These are phyloP conservation scores for Lasiosphaeris hirsuta DNA, from an alignment of 495 filamentous ascomycete genomes.

Conservation along the genomic window DNA sequence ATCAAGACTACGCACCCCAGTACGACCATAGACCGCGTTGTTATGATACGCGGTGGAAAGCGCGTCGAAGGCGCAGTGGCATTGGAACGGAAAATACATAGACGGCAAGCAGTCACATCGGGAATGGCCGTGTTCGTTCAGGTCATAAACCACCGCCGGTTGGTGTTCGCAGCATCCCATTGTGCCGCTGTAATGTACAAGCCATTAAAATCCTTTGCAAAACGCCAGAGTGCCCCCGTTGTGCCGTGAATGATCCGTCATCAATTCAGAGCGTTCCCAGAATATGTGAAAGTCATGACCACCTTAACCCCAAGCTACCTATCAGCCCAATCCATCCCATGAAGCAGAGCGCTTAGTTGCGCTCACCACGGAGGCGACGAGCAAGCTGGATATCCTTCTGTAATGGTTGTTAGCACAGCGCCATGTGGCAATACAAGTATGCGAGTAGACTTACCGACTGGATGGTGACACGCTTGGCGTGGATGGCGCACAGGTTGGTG, in stretches of 20 bases:
- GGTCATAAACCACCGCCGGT: slow-evolving; percentile 6
- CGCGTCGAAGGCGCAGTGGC: too few relatives aligned
- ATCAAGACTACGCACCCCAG: too few relatives aligned
- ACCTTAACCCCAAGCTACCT: slow-evolving; percentile 24
- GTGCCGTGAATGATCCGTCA: slow-evolving; percentile 23
- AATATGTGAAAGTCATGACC: slow-evolving; percentile 32
- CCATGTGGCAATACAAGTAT: background rate
- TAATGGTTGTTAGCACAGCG: slow-evolving; percentile 39
- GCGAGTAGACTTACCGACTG: slow-evolving; percentile 50
- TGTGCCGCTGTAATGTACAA: slow-evolving; percentile 35
- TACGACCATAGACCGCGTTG: too few relatives aligned
- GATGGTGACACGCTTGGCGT: slow-evolving; percentile 99
- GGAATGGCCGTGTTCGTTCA: too few relatives aligned
- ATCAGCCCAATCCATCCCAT: slow-evolving; percentile 6
- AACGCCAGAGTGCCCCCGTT: slow-evolving; percentile 36
- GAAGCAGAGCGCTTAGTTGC: slow-evolving; percentile 47
- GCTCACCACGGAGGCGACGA: slow-evolving; percentile 94
- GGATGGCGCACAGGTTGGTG: slow-evolving; percentile 99
- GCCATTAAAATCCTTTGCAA: slow-evolving; percentile 32
- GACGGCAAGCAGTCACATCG: too few relatives aligned
- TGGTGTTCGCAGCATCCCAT: background rate
- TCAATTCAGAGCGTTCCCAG: slow-evolving; percentile 26
- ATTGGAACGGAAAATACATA: too few relatives aligned
- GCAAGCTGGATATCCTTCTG: slow-evolving; percentile 95
- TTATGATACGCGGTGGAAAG: too few relatives aligned